Evolutionary conservation across 1,284 basidiomycete species (phyloP), one percentile per base, ranked within the genome.

Genomic region (Trichosporon ovoides): DNA sequence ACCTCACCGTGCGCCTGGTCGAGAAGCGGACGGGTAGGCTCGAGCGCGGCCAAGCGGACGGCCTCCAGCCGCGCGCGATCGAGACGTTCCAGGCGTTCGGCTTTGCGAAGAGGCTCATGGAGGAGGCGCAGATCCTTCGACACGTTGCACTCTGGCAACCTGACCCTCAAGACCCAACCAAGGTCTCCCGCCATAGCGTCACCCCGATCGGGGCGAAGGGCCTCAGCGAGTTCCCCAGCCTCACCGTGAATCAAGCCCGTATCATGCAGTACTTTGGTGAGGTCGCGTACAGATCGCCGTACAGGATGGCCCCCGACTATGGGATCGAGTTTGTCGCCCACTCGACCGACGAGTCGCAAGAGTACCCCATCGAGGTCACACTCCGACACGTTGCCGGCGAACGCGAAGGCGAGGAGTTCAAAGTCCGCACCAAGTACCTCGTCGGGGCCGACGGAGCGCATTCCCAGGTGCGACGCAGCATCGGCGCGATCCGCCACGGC

Each of bases 401-500:
- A 9, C 40, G 19, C 56, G 61, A 55, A 34, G 66, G 46, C 56
- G 14, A 51, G 16, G 53, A 52, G 40, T 37, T 52, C 9, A 20
- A 14, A 4, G 58, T 68, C 11, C 58, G 59, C 31, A 54, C 56
- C 16, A 68, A 64, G 55, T 68, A 66, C 58, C 53, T 68, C 22
- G 58, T 66, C n/a, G 66, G 66, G 5, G 60, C 62, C 19, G 66
- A 68, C 37, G 66, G 66, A 3, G 66, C 63, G 22, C 55, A 60
- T 22, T 63, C 59, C 35, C 58, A 60, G 28, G 63, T 68, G 31
- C 53, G 66, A 22, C 31, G 50, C 20, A 54, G 65, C 43, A 59
- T 71, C 19, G 67, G 67, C 50, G 63, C 75, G 14, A 59, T 66
- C 14, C 67, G 73, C 14, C 68, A 66, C 9, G 70, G 70, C 66